A percentile compares a stretch with the other conserved stretches of the same genome.
Evolutionary conservation across 805 yeast genomes (phyloP).

Genomic region (Starmerella roubikii): DNA sequence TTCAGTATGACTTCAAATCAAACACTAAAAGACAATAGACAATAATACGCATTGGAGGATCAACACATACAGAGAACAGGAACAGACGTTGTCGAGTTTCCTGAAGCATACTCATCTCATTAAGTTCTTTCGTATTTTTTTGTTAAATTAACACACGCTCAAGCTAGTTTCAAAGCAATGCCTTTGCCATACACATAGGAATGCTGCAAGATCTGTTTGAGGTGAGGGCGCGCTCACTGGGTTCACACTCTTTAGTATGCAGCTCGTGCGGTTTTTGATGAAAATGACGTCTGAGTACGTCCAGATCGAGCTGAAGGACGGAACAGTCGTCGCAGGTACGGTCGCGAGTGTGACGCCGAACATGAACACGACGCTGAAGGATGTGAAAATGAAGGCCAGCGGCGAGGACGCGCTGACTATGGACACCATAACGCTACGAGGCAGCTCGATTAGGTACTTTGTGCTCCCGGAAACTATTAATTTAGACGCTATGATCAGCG

Average conservation of each 20-base stretch:
- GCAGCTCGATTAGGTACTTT: slow-evolving; percentile 74
- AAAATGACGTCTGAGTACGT: slow-evolving; percentile 75
- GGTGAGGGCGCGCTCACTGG: too few relatives aligned
- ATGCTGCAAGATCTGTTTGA: too few relatives aligned
- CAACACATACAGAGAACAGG: too few relatives aligned
- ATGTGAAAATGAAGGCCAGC: slow-evolving; percentile 63
- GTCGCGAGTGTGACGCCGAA: slow-evolving; percentile 74
- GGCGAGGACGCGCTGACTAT: slow-evolving; percentile 55
- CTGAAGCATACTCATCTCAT: too few relatives aligned
- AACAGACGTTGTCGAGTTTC: too few relatives aligned
- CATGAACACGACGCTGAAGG: slow-evolving; percentile 75
- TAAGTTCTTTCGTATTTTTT: too few relatives aligned
- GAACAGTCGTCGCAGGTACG: slow-evolving; percentile 75
- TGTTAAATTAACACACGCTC: too few relatives aligned
- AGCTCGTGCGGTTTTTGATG: slow-evolving; percentile 48
- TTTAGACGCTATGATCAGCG: slow-evolving; percentile 35
- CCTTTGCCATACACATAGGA: too few relatives aligned
- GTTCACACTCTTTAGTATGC: slow-evolving; percentile 15
- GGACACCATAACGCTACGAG: slow-evolving; percentile 74
- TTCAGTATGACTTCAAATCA: too few relatives aligned
- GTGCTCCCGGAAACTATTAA: slow-evolving; percentile 77
- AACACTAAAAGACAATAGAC: too few relatives aligned
- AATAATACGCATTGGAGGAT: too few relatives aligned
- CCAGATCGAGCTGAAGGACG: slow-evolving; percentile 83
- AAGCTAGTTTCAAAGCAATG: too few relatives aligned